These are phyloP conservation scores for Phalaenopsis hybrid DNA, from an alignment of 116 monocot species.

Conservation along the genomic window DNA sequence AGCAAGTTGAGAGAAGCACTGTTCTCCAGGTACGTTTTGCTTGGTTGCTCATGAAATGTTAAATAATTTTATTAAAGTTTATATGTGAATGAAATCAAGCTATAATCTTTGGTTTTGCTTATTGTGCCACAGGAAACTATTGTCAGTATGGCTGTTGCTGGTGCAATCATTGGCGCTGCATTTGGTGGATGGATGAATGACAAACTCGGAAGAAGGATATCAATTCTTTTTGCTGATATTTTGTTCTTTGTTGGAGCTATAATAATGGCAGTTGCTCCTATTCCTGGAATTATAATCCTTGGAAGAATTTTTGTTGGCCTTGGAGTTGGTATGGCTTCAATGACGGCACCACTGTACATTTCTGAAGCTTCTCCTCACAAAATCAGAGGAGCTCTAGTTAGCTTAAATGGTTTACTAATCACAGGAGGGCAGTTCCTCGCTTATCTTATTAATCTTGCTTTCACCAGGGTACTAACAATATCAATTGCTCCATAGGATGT, in stretches of 20 bases:
- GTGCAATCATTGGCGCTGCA: conserved; percentile 82
- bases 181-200: conserved; percentile 90
- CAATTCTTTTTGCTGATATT: conserved; percentile 71
- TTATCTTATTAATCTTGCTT: conserved; percentile 82
- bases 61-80: background rate
- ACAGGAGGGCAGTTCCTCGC: conserved; percentile 81
- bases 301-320: conserved; percentile 67
- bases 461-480: conserved; percentile 47
- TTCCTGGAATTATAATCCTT: conserved; percentile 52
- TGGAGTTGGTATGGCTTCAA: conserved; percentile 97
- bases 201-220: conserved; percentile 48
- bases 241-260: conserved; percentile 81
- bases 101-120: background rate
- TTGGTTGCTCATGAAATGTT: background rate
- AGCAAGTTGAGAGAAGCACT: conserved; percentile 51
- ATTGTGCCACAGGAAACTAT: conserved; percentile 64
- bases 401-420: conserved; percentile 70
- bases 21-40: conserved; percentile 41
- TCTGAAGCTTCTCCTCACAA: conserved; percentile 81
- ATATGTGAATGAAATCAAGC: background rate
- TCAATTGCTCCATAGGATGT: background rate
- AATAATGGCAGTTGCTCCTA: conserved; percentile 63
- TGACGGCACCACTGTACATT: conserved; percentile 93
- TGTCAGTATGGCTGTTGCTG: conserved; percentile 96
- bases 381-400: conserved; percentile 81